Evolutionary conservation across 202 grass and related monocot genomes (phyloP).

Genomic region (Bolboschoenoplectus hybrid): DNA sequence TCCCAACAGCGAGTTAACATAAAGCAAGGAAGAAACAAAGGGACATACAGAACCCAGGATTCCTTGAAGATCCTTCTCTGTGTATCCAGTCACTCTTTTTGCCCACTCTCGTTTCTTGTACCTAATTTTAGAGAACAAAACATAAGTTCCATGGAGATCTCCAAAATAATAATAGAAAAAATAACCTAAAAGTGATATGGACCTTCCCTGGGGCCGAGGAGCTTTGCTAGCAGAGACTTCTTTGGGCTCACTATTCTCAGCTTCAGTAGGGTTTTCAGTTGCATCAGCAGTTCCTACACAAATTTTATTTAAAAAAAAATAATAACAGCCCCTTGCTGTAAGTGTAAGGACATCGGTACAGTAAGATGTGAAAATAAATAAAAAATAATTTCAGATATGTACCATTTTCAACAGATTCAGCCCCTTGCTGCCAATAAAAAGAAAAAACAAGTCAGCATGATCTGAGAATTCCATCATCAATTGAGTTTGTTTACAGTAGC

Average conservation of each 20-base stretch:
- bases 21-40: conserved; percentile 31
- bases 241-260: conserved; percentile 54
- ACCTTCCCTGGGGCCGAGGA: conserved; percentile 94
- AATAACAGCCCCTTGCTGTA: neutral
- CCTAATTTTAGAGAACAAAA: conserved; percentile 43
- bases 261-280: conserved; percentile 48
- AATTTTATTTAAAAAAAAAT: neutral
- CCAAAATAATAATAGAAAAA: neutral
- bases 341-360: neutral
- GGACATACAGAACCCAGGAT: conserved; percentile 67
- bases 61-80: conserved; percentile 94
- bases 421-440: conserved; percentile 60
- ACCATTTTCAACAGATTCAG: conserved; percentile 67
- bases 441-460: neutral
- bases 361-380: neutral
- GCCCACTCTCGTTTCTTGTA: conserved; percentile 94
- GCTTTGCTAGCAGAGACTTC: conserved; percentile 55
- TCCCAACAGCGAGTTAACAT: neutral
- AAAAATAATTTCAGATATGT: conserved; percentile 13
- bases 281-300: conserved; percentile 51
- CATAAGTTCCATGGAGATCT: conserved; percentile 22
- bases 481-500: conserved; percentile 30
- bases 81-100: conserved; percentile 72
- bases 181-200: conserved; percentile 27
- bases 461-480: conserved; percentile 27